phyloP scores from a whole-genome alignment of 495 filamentous ascomycete species.

The Glarea lozoyensis region DNA sequence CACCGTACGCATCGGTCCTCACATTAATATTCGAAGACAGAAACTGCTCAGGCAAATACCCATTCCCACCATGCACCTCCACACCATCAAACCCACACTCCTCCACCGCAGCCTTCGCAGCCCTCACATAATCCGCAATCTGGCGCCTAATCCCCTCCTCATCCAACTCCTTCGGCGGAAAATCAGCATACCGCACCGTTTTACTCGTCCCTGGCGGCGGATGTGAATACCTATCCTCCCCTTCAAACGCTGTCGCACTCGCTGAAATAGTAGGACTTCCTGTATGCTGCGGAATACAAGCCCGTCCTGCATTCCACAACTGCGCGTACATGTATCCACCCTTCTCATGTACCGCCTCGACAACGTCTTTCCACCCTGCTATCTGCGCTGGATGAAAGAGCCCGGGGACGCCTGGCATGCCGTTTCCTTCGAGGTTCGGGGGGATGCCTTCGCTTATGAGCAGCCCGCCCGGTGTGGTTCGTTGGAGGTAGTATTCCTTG shows the following conservation, averaged over 20 bases:
- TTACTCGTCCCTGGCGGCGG: constrained; percentile 9
- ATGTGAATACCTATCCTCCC: constrained; percentile 9
- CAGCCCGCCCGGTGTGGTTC: constrained; percentile 43
- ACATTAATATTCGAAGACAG: constrained; percentile 40
- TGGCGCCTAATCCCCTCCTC: constrained; percentile 33
- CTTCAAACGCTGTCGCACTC: constrained; percentile 10
- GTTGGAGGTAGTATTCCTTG: constrained; percentile 47
- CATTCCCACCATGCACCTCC: constrained; percentile 48
- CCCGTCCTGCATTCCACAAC: constrained; percentile 44
- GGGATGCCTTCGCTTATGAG: constrained; percentile 47
- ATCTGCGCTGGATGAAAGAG: constrained; percentile 38
- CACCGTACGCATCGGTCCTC: constrained; percentile 43
- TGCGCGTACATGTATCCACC: constrained; percentile 45
- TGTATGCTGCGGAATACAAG: constrained; percentile 35
- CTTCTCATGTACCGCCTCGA: constrained; percentile 43
- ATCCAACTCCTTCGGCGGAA: constrained; percentile 37
- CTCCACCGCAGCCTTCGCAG: constrained; percentile 28
- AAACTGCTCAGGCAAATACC: constrained; percentile 49
- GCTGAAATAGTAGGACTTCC: constrained; percentile 20
- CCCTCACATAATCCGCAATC: constrained; percentile 27
- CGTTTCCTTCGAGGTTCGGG: constrained; percentile 38
- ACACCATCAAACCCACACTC: constrained; percentile 43
- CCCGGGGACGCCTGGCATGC: constrained; percentile 41
- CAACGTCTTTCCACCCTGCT: constrained; percentile 39
- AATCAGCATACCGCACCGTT: constrained; percentile 32